phyloP scores from a whole-genome alignment of 352 stramenopile genomes.

The Globisporangium spiculum region DNA sequence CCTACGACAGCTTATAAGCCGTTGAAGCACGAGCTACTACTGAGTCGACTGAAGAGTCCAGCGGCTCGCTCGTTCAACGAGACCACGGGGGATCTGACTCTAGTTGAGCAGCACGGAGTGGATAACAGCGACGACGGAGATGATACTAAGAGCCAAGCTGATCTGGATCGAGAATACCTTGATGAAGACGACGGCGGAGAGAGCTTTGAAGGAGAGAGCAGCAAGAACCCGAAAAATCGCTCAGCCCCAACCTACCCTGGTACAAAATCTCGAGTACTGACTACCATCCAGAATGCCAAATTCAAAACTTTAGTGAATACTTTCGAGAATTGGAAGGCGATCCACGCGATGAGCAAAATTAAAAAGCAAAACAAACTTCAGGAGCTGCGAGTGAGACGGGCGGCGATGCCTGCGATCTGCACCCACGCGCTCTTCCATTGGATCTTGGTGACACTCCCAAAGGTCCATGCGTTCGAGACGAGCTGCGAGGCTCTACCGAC shows the following conservation, averaged over 20 bases:
- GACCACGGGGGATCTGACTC: slow-evolving; percentile 1
- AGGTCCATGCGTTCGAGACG: slow-evolving; percentile 20
- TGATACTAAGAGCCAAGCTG: not conserved
- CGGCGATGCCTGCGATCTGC: slow-evolving; percentile 27
- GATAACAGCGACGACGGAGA: not conserved
- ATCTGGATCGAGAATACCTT: not conserved
- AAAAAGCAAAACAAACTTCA: slow-evolving; percentile 25
- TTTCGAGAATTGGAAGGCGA: slow-evolving; percentile 48
- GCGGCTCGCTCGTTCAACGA: slow-evolving; percentile 1
- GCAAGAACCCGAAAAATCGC: not conserved
- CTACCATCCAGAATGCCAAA: not conserved
- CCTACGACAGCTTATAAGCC: not conserved
- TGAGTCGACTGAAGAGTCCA: not conserved
- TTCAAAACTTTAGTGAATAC: slow-evolving; percentile 32
- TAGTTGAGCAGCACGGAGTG: not conserved
- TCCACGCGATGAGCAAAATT: slow-evolving; percentile 31
- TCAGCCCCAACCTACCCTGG: not conserved
- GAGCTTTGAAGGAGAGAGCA: not conserved
- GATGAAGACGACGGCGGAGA: not conserved
- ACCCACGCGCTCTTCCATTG: slow-evolving; percentile 50
- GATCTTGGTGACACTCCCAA: slow-evolving; percentile 35
- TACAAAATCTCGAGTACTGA: not conserved
- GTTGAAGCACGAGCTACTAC: not conserved
- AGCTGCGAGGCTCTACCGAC: slow-evolving; percentile 29
- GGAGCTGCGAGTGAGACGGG: slow-evolving; percentile 22